Evolutionary conservation across 495 filamentous ascomycete genomes (phyloP).

Genomic region (Venustampulla echinocandica): DNA sequence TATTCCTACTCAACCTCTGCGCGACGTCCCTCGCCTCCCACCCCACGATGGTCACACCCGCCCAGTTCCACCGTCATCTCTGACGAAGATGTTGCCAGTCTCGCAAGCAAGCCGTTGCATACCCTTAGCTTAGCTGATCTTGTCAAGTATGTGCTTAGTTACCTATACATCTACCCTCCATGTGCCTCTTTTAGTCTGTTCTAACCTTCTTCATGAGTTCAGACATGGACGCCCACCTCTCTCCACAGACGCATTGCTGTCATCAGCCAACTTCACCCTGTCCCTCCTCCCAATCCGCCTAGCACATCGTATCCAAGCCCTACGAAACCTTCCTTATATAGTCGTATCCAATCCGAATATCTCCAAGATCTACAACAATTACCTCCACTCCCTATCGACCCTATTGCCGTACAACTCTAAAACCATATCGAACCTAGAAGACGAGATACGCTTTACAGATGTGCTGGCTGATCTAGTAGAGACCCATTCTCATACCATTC

Average conservation of each 20-base stretch:
- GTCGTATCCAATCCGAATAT: constrained; percentile 94
- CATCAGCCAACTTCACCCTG: constrained; percentile 90
- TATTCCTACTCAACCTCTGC: too few relatives aligned
- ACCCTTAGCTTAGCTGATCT: constrained; percentile 79
- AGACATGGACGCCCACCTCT: constrained; percentile 90
- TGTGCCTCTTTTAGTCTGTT: background rate
- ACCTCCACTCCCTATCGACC: constrained; percentile 82
- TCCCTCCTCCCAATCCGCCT: constrained; percentile 88
- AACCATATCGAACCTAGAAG: constrained; percentile 72
- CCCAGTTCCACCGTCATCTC: constrained; percentile 31
- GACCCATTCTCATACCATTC: constrained; percentile 89
- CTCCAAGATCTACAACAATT: constrained; percentile 87
- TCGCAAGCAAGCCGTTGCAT: constrained; percentile 72
- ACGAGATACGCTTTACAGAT: constrained; percentile 82
- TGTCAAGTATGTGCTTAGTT: constrained; percentile 56
- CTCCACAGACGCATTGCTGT: constrained; percentile 65
- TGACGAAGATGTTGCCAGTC: constrained; percentile 63
- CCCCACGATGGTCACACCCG: constrained; percentile 30
- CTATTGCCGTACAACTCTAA: constrained; percentile 73
- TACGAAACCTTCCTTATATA: constrained; percentile 92
- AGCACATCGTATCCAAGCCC: constrained; percentile 82
- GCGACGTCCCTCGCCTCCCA: constrained; percentile 23
- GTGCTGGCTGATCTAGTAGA: constrained; percentile 89
- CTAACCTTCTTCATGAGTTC: constrained; percentile 4
- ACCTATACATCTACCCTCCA: background rate